Base-by-base conservation (phyloP, 73 alveolate species). In the Paramecium sexaurelia region DNA sequence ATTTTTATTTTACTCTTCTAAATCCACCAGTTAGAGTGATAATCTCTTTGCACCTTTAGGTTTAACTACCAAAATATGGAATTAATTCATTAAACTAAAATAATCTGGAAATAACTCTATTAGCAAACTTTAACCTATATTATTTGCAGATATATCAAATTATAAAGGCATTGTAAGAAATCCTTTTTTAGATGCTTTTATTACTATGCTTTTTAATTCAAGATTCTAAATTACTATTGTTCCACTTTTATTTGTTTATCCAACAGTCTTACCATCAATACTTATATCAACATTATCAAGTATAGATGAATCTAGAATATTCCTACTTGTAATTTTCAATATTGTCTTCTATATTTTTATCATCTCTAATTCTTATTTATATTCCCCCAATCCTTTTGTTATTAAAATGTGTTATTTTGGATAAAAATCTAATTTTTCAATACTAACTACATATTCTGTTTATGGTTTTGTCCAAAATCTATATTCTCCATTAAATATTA, bases 381-480 rank as follows among this genome's bases (percentile, higher is more conserved):
- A 41, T 20, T 78, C 90, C 22, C 40, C 55, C 5, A 39, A 15
- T 10, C 90, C 90, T 43, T 78, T 41, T 37, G 55, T 43, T 20
- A 41, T 29, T 24, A 78, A 22, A 20, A 37, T 45, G 2, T 78
- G 39, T 5, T 39, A 15, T 78, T 41, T 40, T 5, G 73, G 73
- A 43, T 78, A 78, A 22, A 10, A 78, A 33, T 78, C 90, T 17
- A 26, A 26, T 78, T 78, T 78, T 17, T 32, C 55, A 20, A 78
- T 20, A 39, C 13, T 40, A 43, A 78, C 17, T 1, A 39, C 3
- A 78, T 78, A 78, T 78, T 78, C 90, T 9, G 11, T 19, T 43
- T 40, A 32, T 8, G 55, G 43, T 78, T 43, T 78, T 19, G 90
- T 40, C 90, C 90, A 78, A 78, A 78, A 78, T 7, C 40, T 78